Percentiles rank a stretch among this genome's conserved stretches.
phyloP scores from a whole-genome alignment of 2,329 filamentous ascomycete species.

The Mariannaea sp. region DNA sequence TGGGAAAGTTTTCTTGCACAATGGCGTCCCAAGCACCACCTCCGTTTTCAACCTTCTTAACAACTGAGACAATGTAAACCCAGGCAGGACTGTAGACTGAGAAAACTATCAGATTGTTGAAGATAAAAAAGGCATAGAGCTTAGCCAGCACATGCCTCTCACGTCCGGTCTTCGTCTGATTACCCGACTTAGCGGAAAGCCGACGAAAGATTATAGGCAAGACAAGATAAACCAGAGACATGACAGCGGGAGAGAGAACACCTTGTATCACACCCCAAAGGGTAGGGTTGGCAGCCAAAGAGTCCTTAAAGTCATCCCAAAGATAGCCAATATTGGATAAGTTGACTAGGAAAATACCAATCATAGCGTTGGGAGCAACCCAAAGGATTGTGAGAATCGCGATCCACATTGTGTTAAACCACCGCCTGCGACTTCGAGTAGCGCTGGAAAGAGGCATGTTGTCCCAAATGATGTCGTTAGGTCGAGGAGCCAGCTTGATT shows the following conservation, averaged over 20 bases:
- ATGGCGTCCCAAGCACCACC: slow-evolving; percentile 72
- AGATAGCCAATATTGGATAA: slow-evolving; percentile 78
- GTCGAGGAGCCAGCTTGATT: slow-evolving; percentile 79
- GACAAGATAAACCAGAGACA: slow-evolving; percentile 83
- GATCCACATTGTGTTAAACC: slow-evolving; percentile 86
- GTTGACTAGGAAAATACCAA: slow-evolving; percentile 91
- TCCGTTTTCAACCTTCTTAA: slow-evolving; percentile 60
- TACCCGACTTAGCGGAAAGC: slow-evolving; percentile 80
- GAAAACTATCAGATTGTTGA: slow-evolving; percentile 96
- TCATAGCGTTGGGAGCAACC: slow-evolving; percentile 91
- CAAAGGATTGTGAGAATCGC: slow-evolving; percentile 79
- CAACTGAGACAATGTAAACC: slow-evolving; percentile 69
- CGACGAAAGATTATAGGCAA: slow-evolving; percentile 91
- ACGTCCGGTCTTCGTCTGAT: slow-evolving; percentile 88
- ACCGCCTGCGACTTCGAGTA: slow-evolving; percentile 71
- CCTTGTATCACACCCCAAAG: slow-evolving; percentile 91
- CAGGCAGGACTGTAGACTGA: slow-evolving; percentile 87
- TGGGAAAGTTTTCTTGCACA: slow-evolving; percentile 63
- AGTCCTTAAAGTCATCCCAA: slow-evolving; percentile 74
- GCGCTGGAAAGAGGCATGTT: slow-evolving; percentile 79
- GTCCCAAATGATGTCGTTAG: slow-evolving; percentile 94
- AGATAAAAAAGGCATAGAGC: slow-evolving; percentile 93
- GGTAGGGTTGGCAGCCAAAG: slow-evolving; percentile 64
- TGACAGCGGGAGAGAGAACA: slow-evolving; percentile 85
- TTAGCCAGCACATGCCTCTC: slow-evolving; percentile 91